Conservation (phyloP, 768 basidiomycete genomes). For the Mycena belliarum region DNA sequence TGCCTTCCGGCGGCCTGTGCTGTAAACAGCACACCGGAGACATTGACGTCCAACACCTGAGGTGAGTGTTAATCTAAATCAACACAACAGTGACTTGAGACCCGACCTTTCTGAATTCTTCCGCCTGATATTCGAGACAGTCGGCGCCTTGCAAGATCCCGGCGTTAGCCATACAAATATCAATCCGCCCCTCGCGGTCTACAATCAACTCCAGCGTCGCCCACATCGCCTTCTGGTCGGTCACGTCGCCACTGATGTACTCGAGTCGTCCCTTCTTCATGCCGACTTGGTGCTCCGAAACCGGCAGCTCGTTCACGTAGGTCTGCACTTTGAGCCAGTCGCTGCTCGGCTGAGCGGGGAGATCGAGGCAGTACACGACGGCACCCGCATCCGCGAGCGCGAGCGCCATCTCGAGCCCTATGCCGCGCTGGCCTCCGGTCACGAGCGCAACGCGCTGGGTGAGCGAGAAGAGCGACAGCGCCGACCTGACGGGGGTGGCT, state of each 20-base stretch:
- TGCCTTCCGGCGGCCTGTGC: constrained; percentile 61
- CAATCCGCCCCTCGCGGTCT: constrained; percentile 67
- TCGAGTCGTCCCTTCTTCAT: constrained; percentile 37
- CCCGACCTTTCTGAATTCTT: constrained; percentile 63
- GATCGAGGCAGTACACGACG: constrained; percentile 64
- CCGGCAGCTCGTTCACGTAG: constrained; percentile 46
- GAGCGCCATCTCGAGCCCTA: constrained; percentile 85
- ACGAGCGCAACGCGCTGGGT: constrained; percentile 60
- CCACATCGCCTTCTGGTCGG: constrained; percentile 63
- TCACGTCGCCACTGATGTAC: constrained; percentile 68
- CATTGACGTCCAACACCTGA: constrained; percentile 58
- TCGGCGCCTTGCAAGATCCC: constrained; percentile 66
- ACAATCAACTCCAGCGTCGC: constrained; percentile 57
- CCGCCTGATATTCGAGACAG: constrained; percentile 65
- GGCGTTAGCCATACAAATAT: constrained; percentile 77
- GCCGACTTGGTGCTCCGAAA: background rate
- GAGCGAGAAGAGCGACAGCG: constrained; percentile 61
- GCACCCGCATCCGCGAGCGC: constrained; percentile 65
- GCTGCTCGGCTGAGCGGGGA: constrained; percentile 46
- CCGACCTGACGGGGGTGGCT: constrained; percentile 41
- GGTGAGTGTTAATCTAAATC: background rate
- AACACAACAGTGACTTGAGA: background rate
- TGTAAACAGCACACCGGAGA: constrained; percentile 52
- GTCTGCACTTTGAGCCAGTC: constrained; percentile 51
- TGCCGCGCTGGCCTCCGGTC: constrained; percentile 65